Percentiles rank a stretch among this genome's conserved stretches.
phyloP scores from a whole-genome alignment of 305 asterid genomes.

The Solanum hybrid region DNA sequence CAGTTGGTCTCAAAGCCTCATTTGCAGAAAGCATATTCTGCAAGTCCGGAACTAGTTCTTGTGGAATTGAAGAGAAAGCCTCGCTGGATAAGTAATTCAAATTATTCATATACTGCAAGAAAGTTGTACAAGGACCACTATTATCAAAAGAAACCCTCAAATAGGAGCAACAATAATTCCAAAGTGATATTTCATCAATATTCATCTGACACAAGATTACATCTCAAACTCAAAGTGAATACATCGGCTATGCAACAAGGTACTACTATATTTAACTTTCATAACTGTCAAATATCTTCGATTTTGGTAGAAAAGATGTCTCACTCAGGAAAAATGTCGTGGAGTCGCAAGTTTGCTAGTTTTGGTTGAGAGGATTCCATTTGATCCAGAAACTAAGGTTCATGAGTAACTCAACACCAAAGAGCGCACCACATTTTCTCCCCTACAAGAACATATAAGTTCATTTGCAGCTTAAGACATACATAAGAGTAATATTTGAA shows the following conservation, averaged over 20 bases:
- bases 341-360: not conserved
- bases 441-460: not conserved
- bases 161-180: not conserved
- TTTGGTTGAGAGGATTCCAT: not conserved
- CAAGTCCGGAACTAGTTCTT: constrained; percentile 71
- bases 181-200: not conserved
- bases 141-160: constrained; percentile 15
- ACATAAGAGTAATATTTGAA: not conserved
- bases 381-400: not conserved
- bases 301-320: not conserved
- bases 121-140: constrained; percentile 17
- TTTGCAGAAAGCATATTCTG: constrained; percentile 80
- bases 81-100: constrained; percentile 82
- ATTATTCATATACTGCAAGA: constrained; percentile 83
- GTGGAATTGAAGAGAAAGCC: constrained; percentile 69
- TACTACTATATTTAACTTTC: not conserved
- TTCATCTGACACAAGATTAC: not conserved
- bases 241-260: not conserved
- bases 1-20: constrained; percentile 73
- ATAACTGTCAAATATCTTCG: not conserved
- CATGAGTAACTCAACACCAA: not conserved
- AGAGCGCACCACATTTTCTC: not conserved
- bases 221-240: not conserved
- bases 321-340: not conserved
- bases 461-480: not conserved